Evolutionary conservation across 768 basidiomycete genomes (phyloP).

Genomic region (Rhizopogon roseolus): DNA sequence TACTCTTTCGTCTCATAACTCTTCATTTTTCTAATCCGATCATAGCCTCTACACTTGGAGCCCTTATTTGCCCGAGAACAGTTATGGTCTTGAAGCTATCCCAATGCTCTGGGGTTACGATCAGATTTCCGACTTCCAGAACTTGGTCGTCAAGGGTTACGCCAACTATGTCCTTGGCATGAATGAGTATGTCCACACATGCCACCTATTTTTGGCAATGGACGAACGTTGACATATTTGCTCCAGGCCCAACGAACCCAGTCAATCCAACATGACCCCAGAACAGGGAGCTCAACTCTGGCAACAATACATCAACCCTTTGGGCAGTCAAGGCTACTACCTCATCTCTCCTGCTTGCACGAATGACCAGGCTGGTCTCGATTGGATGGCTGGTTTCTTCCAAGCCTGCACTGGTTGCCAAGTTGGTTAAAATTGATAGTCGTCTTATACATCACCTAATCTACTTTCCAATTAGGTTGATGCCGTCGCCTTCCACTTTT

Average conservation of each 20-base stretch:
- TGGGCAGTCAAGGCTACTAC: constrained; percentile 48
- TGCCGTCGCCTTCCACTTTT: constrained; percentile 61
- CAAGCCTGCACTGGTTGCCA: constrained; percentile 44
- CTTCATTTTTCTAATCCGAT: neutral
- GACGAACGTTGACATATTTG: neutral
- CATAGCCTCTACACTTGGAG: constrained; percentile 65
- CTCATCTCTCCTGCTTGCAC: constrained; percentile 68
- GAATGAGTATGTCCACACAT: constrained; percentile 63
- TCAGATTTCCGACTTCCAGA: constrained; percentile 44
- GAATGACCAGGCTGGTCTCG: constrained; percentile 48
- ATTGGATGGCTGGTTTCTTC: constrained; percentile 65
- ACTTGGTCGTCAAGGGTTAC: constrained; percentile 44
- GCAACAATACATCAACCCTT: constrained; percentile 56
- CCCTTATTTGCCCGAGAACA: constrained; percentile 37
- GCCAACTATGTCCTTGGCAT: constrained; percentile 47
- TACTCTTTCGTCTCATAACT: neutral
- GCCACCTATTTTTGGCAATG: neutral
- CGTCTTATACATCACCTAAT: neutral
- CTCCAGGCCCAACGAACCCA: constrained; percentile 59
- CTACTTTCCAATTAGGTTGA: constrained; percentile 39
- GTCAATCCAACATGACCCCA: constrained; percentile 60
- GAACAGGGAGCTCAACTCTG: constrained; percentile 48
- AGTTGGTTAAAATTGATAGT: constrained; percentile 33
- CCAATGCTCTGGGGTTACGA: constrained; percentile 71
- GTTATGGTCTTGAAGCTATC: constrained; percentile 47